These are phyloP conservation scores for Saccharomyces kudriavzevii DNA, from an alignment of 805 yeast species.

Conservation along the genomic window DNA sequence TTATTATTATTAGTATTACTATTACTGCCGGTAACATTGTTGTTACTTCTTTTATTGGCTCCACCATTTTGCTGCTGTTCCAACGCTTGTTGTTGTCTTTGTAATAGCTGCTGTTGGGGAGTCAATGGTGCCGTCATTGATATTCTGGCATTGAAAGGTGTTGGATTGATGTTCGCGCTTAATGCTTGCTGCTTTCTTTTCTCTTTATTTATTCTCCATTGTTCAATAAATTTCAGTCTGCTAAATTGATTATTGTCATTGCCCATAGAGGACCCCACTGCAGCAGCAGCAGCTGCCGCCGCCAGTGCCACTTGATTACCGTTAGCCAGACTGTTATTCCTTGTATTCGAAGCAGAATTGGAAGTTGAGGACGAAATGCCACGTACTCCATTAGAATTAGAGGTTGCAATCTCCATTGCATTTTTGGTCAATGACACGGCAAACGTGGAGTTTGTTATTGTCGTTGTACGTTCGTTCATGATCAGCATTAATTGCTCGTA, in stretches of 20 bases:
- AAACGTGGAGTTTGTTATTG: slow-evolving; percentile 34
- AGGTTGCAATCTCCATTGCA: slow-evolving; percentile 17
- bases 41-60: slow-evolving; percentile 3
- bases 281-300: slow-evolving; percentile 34
- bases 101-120: slow-evolving; percentile 25
- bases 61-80: slow-evolving; percentile 17
- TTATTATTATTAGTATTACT: neutral
- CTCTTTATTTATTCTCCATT: slow-evolving; percentile 63
- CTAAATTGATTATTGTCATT: slow-evolving; percentile 57
- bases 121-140: slow-evolving; percentile 26
- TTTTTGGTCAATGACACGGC: slow-evolving; percentile 30
- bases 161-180: neutral
- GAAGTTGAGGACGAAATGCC: slow-evolving; percentile 1
- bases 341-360: slow-evolving; percentile 3
- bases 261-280: slow-evolving; percentile 29
- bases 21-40: neutral
- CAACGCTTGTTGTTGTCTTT: slow-evolving; percentile 28
- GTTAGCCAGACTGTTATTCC: slow-evolving; percentile 8
- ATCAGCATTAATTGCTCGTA: slow-evolving; percentile 85
- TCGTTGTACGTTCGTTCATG: slow-evolving; percentile 41
- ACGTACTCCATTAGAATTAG: slow-evolving; percentile 1
- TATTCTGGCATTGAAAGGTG: slow-evolving; percentile 27
- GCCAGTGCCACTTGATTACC: slow-evolving; percentile 30
- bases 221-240: slow-evolving; percentile 82
- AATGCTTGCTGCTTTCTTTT: slow-evolving; percentile 39